These are phyloP conservation scores for Ophiocordyceps camponoti-floridani DNA, from an alignment of 2,329 filamentous ascomycete genomes.

Conservation along the genomic window DNA sequence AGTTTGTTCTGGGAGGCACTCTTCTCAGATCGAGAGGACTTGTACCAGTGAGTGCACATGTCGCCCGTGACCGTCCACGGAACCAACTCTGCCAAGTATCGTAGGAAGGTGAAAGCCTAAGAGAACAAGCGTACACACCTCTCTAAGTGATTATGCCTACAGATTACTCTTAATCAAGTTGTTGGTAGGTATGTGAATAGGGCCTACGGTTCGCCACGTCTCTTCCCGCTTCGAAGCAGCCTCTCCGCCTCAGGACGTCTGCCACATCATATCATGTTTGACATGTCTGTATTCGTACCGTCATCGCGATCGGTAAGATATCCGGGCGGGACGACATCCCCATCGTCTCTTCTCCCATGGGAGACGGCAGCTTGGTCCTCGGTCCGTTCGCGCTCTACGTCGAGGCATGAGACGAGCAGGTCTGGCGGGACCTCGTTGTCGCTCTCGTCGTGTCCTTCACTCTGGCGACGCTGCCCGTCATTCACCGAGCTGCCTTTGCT, in stretches of 20 bases:
- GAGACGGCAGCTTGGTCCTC: constrained; percentile 3
- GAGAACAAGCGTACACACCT: no score
- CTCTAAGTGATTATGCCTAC: not conserved
- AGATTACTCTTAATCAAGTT: no score
- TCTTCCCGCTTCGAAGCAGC: not conserved
- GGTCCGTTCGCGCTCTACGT: constrained; percentile 7
- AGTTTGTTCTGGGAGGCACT: not conserved
- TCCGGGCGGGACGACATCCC: constrained; percentile 32
- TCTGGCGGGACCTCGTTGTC: constrained; percentile 8
- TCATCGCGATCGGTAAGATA: constrained; percentile 27
- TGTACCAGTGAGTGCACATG: no score
- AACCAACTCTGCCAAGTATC: no score
- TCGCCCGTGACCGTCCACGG: not conserved
- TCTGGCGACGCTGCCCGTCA: not conserved
- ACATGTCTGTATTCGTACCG: not conserved
- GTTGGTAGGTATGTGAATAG: no score
- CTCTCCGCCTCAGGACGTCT: not conserved
- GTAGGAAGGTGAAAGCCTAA: no score
- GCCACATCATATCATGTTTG: not conserved
- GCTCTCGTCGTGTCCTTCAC: constrained; percentile 3
- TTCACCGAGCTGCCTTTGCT: not conserved
- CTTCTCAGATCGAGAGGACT: not conserved
- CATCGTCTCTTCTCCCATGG: constrained; percentile 15
- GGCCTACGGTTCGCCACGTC: not conserved
- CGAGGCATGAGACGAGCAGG: constrained; percentile 13